Evolutionary conservation across 1,139 yeast species (phyloP), one percentile per base, ranked within the genome.

Genomic region (Blastobotrys raffinosifermentans): DNA sequence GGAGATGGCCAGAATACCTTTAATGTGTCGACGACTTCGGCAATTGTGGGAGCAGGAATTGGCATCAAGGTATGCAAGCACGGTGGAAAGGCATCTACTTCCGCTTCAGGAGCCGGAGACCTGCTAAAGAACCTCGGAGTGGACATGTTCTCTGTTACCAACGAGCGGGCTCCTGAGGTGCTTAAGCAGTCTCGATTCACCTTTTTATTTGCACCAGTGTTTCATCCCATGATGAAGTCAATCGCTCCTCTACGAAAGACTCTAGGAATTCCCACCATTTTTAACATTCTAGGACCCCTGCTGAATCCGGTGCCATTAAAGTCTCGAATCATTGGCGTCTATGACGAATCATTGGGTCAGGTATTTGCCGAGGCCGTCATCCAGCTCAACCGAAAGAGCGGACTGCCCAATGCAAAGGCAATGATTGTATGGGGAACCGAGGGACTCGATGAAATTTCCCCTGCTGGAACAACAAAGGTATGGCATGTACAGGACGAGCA

Each of bases 1-100:
- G 98, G 98, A 4, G 98, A 91, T 56, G 96, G 96, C 3, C 96
- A 91, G 57, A 81, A 91, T 57, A 91, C 98, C 0, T 91, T 91
- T 63, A 91, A 91, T 55, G 98, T 91, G 1, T 83, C 95, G 6
- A 91, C 98, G 0, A 85, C 96, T 1, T 71, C 96, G 1, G 96
- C 96, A 0, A 86, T 91, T 37, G 87, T 91, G 4, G 94, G 89
- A 1, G 85, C 96, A 0, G 98, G 98, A 4, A 81, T 85, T 69
- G 87, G 87, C 1, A 60, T 87, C 35, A 73, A 75, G 18, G 79
- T 89, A 13, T 85, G 95, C 58, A 89, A 77, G 54, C 98, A 91
- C 58, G 98, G 98, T 17, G 97, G 97, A 17, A 91, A 91, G 54
- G 97, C 98, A 0, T 79, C 95, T 0, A 87, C 97, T 0, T 85